Evolutionary conservation across 2,329 filamentous ascomycete genomes (phyloP).

Genomic region (Arthroderma sp.): DNA sequence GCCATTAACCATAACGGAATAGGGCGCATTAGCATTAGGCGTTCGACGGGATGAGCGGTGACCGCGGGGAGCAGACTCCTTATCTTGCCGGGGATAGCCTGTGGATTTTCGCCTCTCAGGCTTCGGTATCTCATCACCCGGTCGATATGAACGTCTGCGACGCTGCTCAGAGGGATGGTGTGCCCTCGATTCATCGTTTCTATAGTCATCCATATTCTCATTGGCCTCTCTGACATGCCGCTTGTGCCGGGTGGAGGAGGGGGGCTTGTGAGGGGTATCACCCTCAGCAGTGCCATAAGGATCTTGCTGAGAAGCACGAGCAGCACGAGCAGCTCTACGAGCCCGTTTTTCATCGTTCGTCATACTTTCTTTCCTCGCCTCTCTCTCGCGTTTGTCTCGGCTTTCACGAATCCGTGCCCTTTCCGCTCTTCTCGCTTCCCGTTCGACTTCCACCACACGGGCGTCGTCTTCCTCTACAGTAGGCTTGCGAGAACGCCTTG

Average conservation of each 20-base stretch:
- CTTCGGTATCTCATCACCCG: slow-evolving; percentile 20
- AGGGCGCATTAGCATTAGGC: slow-evolving; percentile 9
- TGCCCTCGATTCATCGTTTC: slow-evolving; percentile 11
- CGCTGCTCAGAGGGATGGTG: slow-evolving; percentile 13
- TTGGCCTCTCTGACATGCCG: slow-evolving; percentile 21
- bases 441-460: slow-evolving; percentile 23
- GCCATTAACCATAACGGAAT: slow-evolving; percentile 21
- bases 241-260: slow-evolving; percentile 23
- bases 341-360: slow-evolving; percentile 46
- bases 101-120: slow-evolving; percentile 25
- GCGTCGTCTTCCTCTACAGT: slow-evolving; percentile 19
- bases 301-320: not conserved
- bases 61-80: slow-evolving; percentile 21
- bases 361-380: slow-evolving; percentile 43
- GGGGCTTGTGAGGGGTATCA: slow-evolving; percentile 19
- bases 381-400: slow-evolving; percentile 23
- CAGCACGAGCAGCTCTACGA: slow-evolving; percentile 37
- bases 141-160: slow-evolving; percentile 20
- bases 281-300: slow-evolving; percentile 3
- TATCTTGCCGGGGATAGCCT: slow-evolving; percentile 18
- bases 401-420: slow-evolving; percentile 30
- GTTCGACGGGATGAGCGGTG: slow-evolving; percentile 13
- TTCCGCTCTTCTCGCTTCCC: slow-evolving; percentile 36
- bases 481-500: slow-evolving; percentile 27
- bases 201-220: slow-evolving; percentile 8